Conservation (phyloP, 768 basidiomycete species). For the Boletus sp. region DNA sequence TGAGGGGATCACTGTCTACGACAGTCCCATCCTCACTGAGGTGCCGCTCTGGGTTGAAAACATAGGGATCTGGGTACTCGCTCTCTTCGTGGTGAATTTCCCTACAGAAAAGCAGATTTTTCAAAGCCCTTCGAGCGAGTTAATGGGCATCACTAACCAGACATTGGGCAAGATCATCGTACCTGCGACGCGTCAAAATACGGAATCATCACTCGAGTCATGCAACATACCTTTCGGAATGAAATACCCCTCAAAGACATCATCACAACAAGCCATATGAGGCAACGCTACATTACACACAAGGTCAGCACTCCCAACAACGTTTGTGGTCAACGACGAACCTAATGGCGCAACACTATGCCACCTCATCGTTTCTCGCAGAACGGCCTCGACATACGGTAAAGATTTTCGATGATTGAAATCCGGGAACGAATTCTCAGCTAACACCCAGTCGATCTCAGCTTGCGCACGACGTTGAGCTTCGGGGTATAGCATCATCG, state of each 20-base stretch:
- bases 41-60: constrained; percentile 29
- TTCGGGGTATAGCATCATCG: constrained; percentile 33
- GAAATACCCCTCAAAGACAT: constrained; percentile 43
- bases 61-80: constrained; percentile 26
- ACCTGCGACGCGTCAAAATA: constrained; percentile 14
- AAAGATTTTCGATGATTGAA: constrained; percentile 25
- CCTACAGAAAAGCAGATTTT: constrained; percentile 8
- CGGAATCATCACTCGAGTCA: background rate
- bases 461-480: constrained; percentile 29
- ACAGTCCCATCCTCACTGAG: constrained; percentile 24
- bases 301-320: constrained; percentile 5
- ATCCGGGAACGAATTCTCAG: constrained; percentile 18
- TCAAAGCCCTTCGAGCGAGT: background rate
- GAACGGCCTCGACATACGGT: constrained; percentile 30
- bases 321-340: constrained; percentile 2
- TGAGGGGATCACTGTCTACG: constrained; percentile 25
- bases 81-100: constrained; percentile 32
- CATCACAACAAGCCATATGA: constrained; percentile 35
- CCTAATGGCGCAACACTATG: constrained; percentile 31
- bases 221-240: constrained; percentile 35
- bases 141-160: constrained; percentile 20
- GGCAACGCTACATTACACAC: constrained; percentile 22
- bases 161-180: constrained; percentile 29
- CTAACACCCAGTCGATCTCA: constrained; percentile 28
- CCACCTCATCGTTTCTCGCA: constrained; percentile 35